Percentiles rank a stretch among this genome's conserved stretches.
Conservation (phyloP, 2,329 filamentous ascomycete species). For the Tolypocladium ovalisporum region DNA sequence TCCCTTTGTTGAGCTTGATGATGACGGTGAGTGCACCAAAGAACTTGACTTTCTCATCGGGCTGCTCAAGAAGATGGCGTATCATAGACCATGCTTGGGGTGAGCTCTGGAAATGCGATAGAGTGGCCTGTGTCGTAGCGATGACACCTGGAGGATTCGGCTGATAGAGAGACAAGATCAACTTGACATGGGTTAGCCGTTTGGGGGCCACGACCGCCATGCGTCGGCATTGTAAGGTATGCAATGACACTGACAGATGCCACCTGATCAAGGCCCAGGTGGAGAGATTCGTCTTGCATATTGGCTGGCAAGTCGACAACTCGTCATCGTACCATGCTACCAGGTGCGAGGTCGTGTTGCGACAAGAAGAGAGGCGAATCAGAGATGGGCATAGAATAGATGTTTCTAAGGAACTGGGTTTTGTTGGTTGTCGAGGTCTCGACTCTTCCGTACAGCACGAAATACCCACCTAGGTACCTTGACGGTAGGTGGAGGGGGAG, state of each 20-base stretch:
- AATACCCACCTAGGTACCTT: not conserved
- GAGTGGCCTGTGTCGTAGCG: slow-evolving; percentile 52
- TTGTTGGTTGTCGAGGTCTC: not conserved
- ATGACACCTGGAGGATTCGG: slow-evolving; percentile 38
- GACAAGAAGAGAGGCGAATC: not conserved
- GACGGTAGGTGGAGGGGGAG: too few species aligned
- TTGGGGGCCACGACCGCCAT: not conserved
- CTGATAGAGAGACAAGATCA: slow-evolving; percentile 43
- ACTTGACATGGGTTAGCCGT: slow-evolving; percentile 12
- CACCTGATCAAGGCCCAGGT: slow-evolving; percentile 11
- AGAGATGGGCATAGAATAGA: not conserved
- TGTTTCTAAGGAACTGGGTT: not conserved
- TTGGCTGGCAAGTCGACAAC: not conserved
- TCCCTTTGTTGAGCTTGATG: slow-evolving; percentile 89
- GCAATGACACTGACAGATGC: slow-evolving; percentile 10
- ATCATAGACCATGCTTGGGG: slow-evolving; percentile 79
- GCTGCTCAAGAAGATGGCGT: slow-evolving; percentile 58
- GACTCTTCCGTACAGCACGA: too few species aligned
- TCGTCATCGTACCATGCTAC: slow-evolving; percentile 1
- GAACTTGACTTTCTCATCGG: slow-evolving; percentile 71
- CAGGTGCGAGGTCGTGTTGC: not conserved
- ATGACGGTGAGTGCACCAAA: slow-evolving; percentile 89
- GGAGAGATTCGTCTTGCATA: slow-evolving; percentile 9
- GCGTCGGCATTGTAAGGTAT: not conserved
- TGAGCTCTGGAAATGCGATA: slow-evolving; percentile 71